These are phyloP conservation scores for Lachnellula willkommii DNA, from an alignment of 2,329 filamentous ascomycete species.

Conservation along the genomic window DNA sequence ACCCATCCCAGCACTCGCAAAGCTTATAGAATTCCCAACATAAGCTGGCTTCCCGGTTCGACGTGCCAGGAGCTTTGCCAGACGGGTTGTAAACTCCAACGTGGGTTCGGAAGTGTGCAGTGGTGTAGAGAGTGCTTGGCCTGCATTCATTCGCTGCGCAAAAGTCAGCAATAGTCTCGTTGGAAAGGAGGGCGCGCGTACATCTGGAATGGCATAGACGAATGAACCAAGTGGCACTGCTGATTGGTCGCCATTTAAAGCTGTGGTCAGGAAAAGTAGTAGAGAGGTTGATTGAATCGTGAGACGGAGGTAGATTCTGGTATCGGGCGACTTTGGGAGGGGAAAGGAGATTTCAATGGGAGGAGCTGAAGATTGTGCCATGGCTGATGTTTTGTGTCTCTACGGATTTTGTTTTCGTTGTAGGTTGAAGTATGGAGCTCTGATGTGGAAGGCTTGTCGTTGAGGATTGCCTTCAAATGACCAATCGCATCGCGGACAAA, in stretches of 20 bases:
- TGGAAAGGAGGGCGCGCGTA: slow-evolving; percentile 38
- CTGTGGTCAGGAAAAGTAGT: slow-evolving; percentile 57
- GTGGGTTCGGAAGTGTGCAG: slow-evolving; percentile 72
- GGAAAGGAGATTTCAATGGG: slow-evolving; percentile 50
- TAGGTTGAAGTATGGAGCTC: background rate
- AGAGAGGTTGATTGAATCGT: slow-evolving; percentile 53
- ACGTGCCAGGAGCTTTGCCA: slow-evolving; percentile 78
- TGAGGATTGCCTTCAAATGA: background rate
- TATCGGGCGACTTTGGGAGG: slow-evolving; percentile 55
- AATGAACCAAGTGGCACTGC: slow-evolving; percentile 72
- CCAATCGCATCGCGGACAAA: background rate
- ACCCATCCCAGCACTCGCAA: slow-evolving; percentile 67
- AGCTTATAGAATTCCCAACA: slow-evolving; percentile 80
- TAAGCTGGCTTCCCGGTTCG: slow-evolving; percentile 73
- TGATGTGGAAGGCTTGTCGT: background rate
- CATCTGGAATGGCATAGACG: slow-evolving; percentile 89
- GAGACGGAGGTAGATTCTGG: slow-evolving; percentile 56
- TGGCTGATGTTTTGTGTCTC: background rate
- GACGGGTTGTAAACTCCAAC: slow-evolving; percentile 77
- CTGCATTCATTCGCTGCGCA: slow-evolving; percentile 36
- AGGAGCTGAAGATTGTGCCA: slow-evolving; percentile 1
- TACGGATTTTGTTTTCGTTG: background rate
- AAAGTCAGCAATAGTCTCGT: slow-evolving; percentile 13
- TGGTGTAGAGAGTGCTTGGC: slow-evolving; percentile 67
- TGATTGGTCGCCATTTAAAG: slow-evolving; percentile 47